Evolutionary conservation across 106 monocot species (phyloP), one percentile per base, ranked within the genome.

Genomic region (Amphibolis antarctica): DNA sequence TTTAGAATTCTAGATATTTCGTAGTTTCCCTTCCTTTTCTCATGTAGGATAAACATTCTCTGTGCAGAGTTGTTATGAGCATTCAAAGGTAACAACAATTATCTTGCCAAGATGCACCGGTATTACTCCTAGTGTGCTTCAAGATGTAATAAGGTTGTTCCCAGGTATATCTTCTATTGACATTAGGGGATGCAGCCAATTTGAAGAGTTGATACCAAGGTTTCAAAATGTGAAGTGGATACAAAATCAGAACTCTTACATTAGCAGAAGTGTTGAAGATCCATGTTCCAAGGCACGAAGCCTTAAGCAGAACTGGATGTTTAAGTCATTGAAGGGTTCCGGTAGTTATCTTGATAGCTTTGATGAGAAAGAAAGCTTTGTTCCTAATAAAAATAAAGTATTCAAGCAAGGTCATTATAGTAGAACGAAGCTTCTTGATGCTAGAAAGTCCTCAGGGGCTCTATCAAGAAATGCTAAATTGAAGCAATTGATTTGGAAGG

Each of bases 321-420:
- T 66, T 29, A 81, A 77, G 53, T 42, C 49, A 56, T 74, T 53
- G 22, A 80, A 69, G 63, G 72, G 59, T 5, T 75, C 71, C 44
- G 53, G 65, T 59, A 55, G 29, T 63, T 56, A 71, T 69, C 29
- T 74, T 20, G 79, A 79, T 66, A 74, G 66, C 55, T 71, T 60
- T 71, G 71, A 55, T 47, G 79, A 66, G 17, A 24, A 44, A 10
- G 70, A 29, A 50, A 57, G 55, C 46, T 74, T 77, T 63, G 69
- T 30, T 60, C 27, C 20, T 54, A 44, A 58, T 66, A 73, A 56
- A 51, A 77, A 48, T 18, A 73, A 74, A 57, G 59, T 70, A 57
- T 90, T 90, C 66, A 71, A 82, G 64, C 91, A 84, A 54, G 88
- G 87, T 15, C 79, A 78, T 63, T 99, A 99, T 56, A 87, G 85